Base-by-base conservation (phyloP, 2,329 filamentous ascomycete genomes). In the Fusarium kyushuense region DNA sequence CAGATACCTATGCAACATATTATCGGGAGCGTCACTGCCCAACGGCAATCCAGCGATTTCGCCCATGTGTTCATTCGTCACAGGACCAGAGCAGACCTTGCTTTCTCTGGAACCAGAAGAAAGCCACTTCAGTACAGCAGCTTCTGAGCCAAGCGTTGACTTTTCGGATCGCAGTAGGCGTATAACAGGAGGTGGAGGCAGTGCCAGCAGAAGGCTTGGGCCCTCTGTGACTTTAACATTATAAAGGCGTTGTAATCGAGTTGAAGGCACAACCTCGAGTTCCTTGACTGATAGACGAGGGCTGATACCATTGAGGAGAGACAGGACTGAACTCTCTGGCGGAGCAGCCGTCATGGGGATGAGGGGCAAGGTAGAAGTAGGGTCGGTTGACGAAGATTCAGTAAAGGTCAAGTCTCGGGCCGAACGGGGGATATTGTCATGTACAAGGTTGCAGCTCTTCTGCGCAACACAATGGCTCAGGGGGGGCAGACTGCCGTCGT, bases 81-180 rank as follows among this genome's bases (percentile, higher is more conserved):
- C 58, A 17, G 60, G 51, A 12, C 45, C 29, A 11, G 49, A 25
- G 27, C 19, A 51, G 27, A 45, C 40, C 40, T 66, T 71, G n/a
- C 58, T 67, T 32, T 64, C 68, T 29, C 63, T 57, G 2, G 63
- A 41, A 29, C 61, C 51, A 53, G 74, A 67, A 36, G 77, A 75
- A 21, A 86, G 75, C 84, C 84, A 87, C 54, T 74, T 76, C 36
- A 86, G 69, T 3, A 84, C 68, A 11, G 77, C 72, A 12, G 81
- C 81, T 67, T 87, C 84, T 23, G 83, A 81, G 25, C 76, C 72
- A 48, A 83, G 75, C 41, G 81, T 78, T 35, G 74, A 78, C 47
- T 80, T 79, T 70, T 87, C 85, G 48, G 76, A 82, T 30, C 84
- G 80, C 32, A 87, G 76, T 29, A 85, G 75, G 54, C 80, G 79